phyloP scores from a whole-genome alignment of 2,329 filamentous ascomycete genomes.

The Colletotrichum tropicicola region DNA sequence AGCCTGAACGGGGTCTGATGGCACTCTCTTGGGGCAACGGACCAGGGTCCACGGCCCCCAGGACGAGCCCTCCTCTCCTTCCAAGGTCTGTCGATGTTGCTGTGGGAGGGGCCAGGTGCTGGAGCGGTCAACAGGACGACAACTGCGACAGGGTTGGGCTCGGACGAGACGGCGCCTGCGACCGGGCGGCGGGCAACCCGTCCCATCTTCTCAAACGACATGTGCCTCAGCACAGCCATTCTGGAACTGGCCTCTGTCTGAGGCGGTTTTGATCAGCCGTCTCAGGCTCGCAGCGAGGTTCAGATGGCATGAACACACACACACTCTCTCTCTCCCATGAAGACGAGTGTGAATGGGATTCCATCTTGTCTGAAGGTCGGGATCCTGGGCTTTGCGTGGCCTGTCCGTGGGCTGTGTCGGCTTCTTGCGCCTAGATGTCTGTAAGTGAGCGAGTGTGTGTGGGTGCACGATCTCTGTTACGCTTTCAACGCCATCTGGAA shows the following conservation, averaged over 20 bases:
- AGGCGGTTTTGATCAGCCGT: conserved; percentile 35
- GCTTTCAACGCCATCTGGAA: conserved; percentile 27
- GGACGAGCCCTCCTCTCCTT: too few relatives aligned
- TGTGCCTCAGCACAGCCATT: conserved; percentile 38
- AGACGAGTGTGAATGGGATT: not conserved
- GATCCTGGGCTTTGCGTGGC: not conserved
- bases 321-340: not conserved
- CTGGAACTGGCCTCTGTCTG: conserved; percentile 29
- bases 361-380: conserved; percentile 17
- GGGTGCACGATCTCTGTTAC: conserved; percentile 17
- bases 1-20: conserved; percentile 6
- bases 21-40: conserved; percentile 9
- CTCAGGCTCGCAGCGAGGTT: conserved; percentile 32
- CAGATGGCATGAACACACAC: conserved; percentile 29
- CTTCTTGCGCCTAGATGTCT: not conserved
- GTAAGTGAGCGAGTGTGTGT: not conserved
- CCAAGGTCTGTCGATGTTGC: not conserved
- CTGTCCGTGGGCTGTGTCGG: conserved; percentile 14
- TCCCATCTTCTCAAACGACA: conserved; percentile 38
- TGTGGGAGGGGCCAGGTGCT: not conserved
- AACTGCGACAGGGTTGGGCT: not conserved
- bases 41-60: conserved; percentile 1
- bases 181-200: conserved; percentile 20
- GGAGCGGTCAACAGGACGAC: conserved; percentile 1
- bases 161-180: conserved; percentile 22